Percentiles rank a stretch among this genome's conserved stretches.
These are phyloP conservation scores for Sutorius australiensis DNA, from an alignment of 768 basidiomycete genomes.

Conservation along the genomic window DNA sequence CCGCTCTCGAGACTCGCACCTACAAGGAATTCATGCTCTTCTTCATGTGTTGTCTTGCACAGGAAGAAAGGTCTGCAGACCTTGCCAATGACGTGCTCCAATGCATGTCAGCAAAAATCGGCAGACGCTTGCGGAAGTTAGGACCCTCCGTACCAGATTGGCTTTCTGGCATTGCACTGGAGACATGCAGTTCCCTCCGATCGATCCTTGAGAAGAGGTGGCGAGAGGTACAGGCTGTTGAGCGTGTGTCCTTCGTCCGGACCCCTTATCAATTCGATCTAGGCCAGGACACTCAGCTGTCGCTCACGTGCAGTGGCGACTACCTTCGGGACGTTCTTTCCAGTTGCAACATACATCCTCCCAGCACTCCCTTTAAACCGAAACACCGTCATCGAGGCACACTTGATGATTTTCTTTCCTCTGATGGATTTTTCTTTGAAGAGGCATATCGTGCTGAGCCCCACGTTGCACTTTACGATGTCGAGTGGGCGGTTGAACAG, in stretches of 20 bases:
- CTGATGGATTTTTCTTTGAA: neutral
- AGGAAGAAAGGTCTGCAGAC: neutral
- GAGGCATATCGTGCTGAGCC: constrained; percentile 2
- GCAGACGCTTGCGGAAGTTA: constrained; percentile 25
- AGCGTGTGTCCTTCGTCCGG: constrained; percentile 17
- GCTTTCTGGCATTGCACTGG: constrained; percentile 28
- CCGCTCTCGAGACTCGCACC: neutral
- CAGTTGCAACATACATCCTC: constrained; percentile 1
- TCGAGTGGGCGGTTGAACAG: constrained; percentile 33
- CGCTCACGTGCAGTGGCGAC: too few relatives aligned
- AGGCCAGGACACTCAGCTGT: too few relatives aligned
- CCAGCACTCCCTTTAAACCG: neutral
- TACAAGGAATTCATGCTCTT: constrained; percentile 52
- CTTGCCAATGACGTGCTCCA: constrained; percentile 29
- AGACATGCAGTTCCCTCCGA: neutral
- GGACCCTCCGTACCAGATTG: constrained; percentile 26
- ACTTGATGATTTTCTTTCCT: too few relatives aligned
- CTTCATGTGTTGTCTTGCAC: constrained; percentile 24
- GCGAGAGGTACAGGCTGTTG: constrained; percentile 19
- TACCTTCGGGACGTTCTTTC: neutral
- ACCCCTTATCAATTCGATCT: constrained; percentile 2
- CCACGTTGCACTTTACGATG: constrained; percentile 32
- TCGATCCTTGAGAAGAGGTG: neutral
- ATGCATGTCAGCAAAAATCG: constrained; percentile 27
- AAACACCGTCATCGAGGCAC: neutral